A percentile compares a stretch with the other conserved stretches of the same genome.
These are phyloP conservation scores for Dactylis glomerata DNA, from an alignment of 176 grass and related monocot species.

Conservation along the genomic window DNA sequence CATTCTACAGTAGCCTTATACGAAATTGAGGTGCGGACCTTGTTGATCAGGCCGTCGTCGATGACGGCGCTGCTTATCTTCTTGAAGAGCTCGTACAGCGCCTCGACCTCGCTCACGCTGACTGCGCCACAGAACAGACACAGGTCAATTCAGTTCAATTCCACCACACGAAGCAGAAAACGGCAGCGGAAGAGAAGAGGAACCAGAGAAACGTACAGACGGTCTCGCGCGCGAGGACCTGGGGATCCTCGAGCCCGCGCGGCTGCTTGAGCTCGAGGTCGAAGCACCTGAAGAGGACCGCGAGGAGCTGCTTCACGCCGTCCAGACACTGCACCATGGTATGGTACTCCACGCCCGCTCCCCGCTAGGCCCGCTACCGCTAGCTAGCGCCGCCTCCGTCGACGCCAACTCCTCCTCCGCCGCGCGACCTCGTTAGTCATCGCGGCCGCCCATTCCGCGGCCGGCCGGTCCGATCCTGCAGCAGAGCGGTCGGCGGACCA, in stretches of 20 bases:
- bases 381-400: not conserved
- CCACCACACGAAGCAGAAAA: not conserved
- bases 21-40: slow-evolving; percentile 23
- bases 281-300: slow-evolving; percentile 67
- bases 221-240: slow-evolving; percentile 81
- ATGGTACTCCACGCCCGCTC: not conserved
- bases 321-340: slow-evolving; percentile 97
- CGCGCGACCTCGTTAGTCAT: not conserved
- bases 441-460: slow-evolving; percentile 25
- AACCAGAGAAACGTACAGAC: slow-evolving; percentile 55
- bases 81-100: slow-evolving; percentile 83
- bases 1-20: not conserved
- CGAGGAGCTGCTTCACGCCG: slow-evolving; percentile 63
- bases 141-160: not conserved
- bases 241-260: slow-evolving; percentile 71
- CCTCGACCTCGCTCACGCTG: slow-evolving; percentile 85
- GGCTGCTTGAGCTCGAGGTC: slow-evolving; percentile 73
- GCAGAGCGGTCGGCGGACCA: not conserved
- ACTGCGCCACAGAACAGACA: slow-evolving; percentile 33
- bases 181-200: not conserved
- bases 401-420: not conserved
- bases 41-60: slow-evolving; percentile 82
- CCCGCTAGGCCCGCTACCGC: not conserved
- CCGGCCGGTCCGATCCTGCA: not conserved
- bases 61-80: slow-evolving; percentile 87